A percentile compares a stretch with the other conserved stretches of the same genome.
Evolutionary conservation across 306 rosid genomes (phyloP).

Genomic region (Cucumis cinereus): DNA sequence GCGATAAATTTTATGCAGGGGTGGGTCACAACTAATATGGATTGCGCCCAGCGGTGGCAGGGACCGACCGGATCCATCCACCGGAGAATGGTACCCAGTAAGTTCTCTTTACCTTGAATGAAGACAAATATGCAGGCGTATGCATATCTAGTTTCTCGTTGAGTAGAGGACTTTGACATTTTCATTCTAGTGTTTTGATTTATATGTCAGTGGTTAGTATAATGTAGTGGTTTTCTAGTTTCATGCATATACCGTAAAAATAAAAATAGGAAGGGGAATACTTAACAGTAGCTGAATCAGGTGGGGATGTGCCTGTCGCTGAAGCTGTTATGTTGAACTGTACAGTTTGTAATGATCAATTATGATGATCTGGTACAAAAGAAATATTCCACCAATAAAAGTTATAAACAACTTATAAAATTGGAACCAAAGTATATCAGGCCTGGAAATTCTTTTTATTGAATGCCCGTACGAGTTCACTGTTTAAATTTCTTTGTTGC

Average conservation of each 20-base stretch:
- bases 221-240: background rate
- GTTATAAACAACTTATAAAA: background rate
- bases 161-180: background rate
- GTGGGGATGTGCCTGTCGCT: background rate
- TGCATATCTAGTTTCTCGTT: background rate
- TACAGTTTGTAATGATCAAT: background rate
- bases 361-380: background rate
- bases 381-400: background rate
- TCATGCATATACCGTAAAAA: background rate
- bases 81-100: conserved; percentile 77
- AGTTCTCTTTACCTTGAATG: conserved; percentile 22
- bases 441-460: background rate
- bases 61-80: conserved; percentile 63
- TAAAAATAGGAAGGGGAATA: background rate
- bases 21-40: conserved; percentile 89
- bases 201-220: background rate
- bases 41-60: conserved; percentile 99
- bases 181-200: background rate
- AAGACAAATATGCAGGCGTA: background rate
- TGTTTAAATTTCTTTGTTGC: too few species aligned
- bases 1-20: conserved; percentile 24
- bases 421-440: background rate
- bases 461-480: background rate
- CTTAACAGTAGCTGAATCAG: background rate
- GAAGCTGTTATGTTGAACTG: background rate